Conservation (phyloP, 2,329 filamentous ascomycete species). For the Ceratocystis smalleyi region DNA sequence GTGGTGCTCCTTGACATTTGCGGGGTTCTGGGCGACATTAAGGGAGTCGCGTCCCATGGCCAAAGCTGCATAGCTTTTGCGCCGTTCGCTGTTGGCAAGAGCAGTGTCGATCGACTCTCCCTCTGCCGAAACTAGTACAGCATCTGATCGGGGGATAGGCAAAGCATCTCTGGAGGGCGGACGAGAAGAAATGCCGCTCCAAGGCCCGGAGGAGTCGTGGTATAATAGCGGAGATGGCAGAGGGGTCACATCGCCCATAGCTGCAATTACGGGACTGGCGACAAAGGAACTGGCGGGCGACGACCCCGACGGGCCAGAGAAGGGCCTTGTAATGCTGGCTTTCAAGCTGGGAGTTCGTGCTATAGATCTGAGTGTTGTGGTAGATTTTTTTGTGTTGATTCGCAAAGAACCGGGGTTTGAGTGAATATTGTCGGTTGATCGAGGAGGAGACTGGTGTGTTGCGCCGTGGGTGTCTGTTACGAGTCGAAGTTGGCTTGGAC, state of each 20-base stretch:
- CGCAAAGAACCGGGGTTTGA: slow-evolving; percentile 16
- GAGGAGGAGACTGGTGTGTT: slow-evolving; percentile 18
- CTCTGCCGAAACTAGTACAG: slow-evolving; percentile 34
- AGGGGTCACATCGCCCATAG: slow-evolving; percentile 65
- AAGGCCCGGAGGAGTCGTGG: slow-evolving; percentile 49
- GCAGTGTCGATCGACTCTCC: slow-evolving; percentile 39
- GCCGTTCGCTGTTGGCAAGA: slow-evolving; percentile 37
- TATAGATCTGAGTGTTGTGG: slow-evolving; percentile 34
- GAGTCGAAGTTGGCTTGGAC: slow-evolving; percentile 18
- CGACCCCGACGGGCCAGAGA: slow-evolving; percentile 26
- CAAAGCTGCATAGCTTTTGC: slow-evolving; percentile 40
- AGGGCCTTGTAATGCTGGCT: slow-evolving; percentile 34
- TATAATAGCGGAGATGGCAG: slow-evolving; percentile 59
- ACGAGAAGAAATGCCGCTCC: slow-evolving; percentile 36
- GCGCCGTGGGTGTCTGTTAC: slow-evolving; percentile 18
- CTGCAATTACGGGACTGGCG: slow-evolving; percentile 58
- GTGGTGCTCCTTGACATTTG: slow-evolving; percentile 27
- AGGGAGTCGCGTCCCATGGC: slow-evolving; percentile 5
- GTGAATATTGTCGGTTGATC: background rate
- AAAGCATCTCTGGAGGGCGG: slow-evolving; percentile 1
- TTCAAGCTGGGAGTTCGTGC: slow-evolving; percentile 48
- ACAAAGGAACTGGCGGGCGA: slow-evolving; percentile 50
- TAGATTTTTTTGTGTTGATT: slow-evolving; percentile 29
- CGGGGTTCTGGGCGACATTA: slow-evolving; percentile 11
- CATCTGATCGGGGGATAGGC: slow-evolving; percentile 12